phyloP scores from a whole-genome alignment of 306 rosid genomes.

The Acmispon strigosus region DNA sequence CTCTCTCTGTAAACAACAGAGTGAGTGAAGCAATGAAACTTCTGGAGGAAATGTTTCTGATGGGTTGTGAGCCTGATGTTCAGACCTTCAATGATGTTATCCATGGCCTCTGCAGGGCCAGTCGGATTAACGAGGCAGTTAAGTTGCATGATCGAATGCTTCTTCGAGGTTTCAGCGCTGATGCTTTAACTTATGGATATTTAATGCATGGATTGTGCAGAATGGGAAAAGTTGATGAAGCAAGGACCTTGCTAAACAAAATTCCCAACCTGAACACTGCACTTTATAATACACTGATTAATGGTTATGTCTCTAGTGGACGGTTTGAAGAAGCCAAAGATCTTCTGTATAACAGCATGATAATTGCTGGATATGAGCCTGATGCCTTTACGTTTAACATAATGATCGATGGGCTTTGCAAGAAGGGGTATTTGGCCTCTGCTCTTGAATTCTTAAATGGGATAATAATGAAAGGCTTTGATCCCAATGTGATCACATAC shows the following conservation, averaged over 20 bases:
- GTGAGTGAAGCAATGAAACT: slow-evolving; percentile 66
- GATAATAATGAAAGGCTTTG: slow-evolving; percentile 52
- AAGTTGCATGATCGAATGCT: slow-evolving; percentile 81
- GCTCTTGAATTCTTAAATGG: slow-evolving; percentile 60
- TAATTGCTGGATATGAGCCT: slow-evolving; percentile 49
- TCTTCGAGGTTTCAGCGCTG: slow-evolving; percentile 56
- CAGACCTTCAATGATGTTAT: slow-evolving; percentile 82
- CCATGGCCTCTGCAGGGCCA: slow-evolving; percentile 61
- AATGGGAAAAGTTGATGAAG: slow-evolving; percentile 66
- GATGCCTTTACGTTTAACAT: slow-evolving; percentile 78
- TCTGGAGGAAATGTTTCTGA: slow-evolving; percentile 84
- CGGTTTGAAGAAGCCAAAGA: slow-evolving; percentile 63
- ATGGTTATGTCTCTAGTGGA: slow-evolving; percentile 70
- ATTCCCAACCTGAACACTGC: slow-evolving; percentile 54
- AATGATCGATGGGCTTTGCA: slow-evolving; percentile 70
- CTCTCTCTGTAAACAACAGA: slow-evolving; percentile 52
- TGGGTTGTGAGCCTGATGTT: slow-evolving; percentile 90
- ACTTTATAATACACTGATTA: slow-evolving; percentile 63
- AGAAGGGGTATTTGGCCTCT: slow-evolving; percentile 58
- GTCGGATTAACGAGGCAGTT: slow-evolving; percentile 64
- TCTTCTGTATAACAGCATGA: slow-evolving; percentile 47
- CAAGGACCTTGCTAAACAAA: slow-evolving; percentile 55
- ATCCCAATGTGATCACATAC: slow-evolving; percentile 79
- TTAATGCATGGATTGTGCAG: slow-evolving; percentile 68
- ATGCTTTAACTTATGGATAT: slow-evolving; percentile 69